phyloP scores from a whole-genome alignment of 2,329 filamentous ascomycete species.

The Akanthomyces dipterigenus region DNA sequence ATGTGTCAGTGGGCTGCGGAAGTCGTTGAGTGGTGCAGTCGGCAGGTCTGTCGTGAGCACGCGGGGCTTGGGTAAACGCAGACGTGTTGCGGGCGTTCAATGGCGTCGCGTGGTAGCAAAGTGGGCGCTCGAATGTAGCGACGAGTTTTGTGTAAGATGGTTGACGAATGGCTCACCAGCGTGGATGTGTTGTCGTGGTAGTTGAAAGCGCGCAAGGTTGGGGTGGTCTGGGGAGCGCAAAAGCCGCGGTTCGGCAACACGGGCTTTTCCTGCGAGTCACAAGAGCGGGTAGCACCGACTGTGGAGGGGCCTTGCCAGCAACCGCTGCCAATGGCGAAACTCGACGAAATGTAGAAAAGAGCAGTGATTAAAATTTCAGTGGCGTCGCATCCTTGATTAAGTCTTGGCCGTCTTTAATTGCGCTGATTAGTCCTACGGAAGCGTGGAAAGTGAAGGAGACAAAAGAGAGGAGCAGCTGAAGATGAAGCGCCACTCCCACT shows the following conservation, averaged over 20 bases:
- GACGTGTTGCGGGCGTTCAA: neutral
- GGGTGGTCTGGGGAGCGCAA: neutral
- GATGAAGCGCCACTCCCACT: neutral
- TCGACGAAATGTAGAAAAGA: neutral
- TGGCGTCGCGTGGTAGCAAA: neutral
- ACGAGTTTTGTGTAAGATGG: neutral
- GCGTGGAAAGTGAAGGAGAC: slow-evolving; percentile 8
- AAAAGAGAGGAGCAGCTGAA: slow-evolving; percentile 7
- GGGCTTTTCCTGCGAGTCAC: neutral
- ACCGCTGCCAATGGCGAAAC: neutral
- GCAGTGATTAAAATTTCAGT: neutral
- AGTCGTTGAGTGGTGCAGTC: neutral
- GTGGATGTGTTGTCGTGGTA: neutral
- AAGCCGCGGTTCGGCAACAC: slow-evolving; percentile 4
- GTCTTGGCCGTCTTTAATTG: neutral
- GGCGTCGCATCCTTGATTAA: neutral
- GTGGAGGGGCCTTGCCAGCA: neutral
- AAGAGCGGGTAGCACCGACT: neutral
- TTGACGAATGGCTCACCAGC: neutral
- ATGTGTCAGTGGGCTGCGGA: neutral
- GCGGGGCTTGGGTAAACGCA: neutral
- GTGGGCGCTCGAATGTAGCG: neutral
- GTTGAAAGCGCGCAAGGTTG: neutral
- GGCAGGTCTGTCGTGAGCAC: neutral
- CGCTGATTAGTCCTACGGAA: slow-evolving; percentile 7